Conservation (phyloP, 352 stramenopile species). For the Phytopythium montanum region DNA sequence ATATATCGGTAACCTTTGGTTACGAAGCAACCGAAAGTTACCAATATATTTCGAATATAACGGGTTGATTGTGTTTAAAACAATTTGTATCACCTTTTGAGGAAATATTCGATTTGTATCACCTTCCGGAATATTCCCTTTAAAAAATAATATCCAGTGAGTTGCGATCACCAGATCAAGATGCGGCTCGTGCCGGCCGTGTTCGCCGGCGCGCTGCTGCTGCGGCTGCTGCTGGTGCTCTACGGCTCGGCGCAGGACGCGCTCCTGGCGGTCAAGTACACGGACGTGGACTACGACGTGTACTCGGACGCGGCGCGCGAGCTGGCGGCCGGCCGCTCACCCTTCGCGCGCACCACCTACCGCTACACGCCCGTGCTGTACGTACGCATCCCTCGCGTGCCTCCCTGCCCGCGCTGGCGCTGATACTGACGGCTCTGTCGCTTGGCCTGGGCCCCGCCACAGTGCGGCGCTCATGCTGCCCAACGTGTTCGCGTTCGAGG, state of each 20-base stretch:
- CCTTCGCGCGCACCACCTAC: constrained; percentile 97
- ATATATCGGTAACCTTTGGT: too few species aligned
- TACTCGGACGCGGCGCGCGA: constrained; percentile 96
- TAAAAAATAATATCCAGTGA: too few species aligned
- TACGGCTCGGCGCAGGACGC: constrained; percentile 78
- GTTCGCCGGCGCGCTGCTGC: constrained; percentile 45
- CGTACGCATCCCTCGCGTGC: constrained; percentile 9
- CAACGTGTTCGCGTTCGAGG: constrained; percentile 71
- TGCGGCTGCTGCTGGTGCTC: constrained; percentile 63
- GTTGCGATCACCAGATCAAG: constrained; percentile 4
- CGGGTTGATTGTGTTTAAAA: too few species aligned
- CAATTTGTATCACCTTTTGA: too few species aligned
- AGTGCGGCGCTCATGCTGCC: constrained; percentile 72
- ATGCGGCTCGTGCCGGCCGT: constrained; percentile 24
- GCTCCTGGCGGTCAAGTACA: constrained; percentile 92
- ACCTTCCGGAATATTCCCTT: too few species aligned
- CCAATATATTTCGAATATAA: too few species aligned
- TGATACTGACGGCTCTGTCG: background rate
- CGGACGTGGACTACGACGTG: constrained; percentile 99
- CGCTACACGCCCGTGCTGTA: constrained; percentile 97
- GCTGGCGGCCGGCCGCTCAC: constrained; percentile 83
- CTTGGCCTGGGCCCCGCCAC: background rate
- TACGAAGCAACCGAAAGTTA: too few species aligned
- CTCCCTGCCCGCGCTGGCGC: background rate
- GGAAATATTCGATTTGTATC: too few species aligned